A percentile compares a stretch with the other conserved stretches of the same genome.
Conservation (phyloP, 805 yeast genomes). For the Yamadazyma insecticola region DNA sequence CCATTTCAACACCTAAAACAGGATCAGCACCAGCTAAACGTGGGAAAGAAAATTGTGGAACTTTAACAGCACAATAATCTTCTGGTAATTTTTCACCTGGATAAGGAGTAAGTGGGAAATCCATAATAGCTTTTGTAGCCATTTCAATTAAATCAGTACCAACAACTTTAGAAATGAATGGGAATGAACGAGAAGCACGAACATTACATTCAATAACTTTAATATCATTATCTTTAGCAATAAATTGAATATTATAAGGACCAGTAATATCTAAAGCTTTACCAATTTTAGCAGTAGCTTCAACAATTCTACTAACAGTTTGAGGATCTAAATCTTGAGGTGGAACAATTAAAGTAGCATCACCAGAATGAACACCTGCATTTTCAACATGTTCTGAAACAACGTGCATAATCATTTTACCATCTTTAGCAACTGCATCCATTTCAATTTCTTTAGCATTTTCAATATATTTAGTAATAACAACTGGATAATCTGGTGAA, state of each 20-base stretch:
- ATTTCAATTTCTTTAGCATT: constrained; percentile 97
- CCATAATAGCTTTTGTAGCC: constrained; percentile 86
- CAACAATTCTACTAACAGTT: constrained; percentile 86
- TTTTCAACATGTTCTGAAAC: constrained; percentile 97
- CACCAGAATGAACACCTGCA: constrained; percentile 99
- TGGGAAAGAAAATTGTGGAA: constrained; percentile 97
- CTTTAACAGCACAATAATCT: constrained; percentile 80
- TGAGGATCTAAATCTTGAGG: constrained; percentile 86
- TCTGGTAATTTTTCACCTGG: constrained; percentile 87
- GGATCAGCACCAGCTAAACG: constrained; percentile 99
- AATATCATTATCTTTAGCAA: constrained; percentile 56
- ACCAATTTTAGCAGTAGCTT: constrained; percentile 93
- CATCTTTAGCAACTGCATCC: constrained; percentile 92
- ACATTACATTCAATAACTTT: constrained; percentile 98
- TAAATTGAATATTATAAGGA: constrained; percentile 97
- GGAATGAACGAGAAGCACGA: constrained; percentile 98
- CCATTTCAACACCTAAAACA: constrained; percentile 97
- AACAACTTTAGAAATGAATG: constrained; percentile 94
- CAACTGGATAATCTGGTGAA: constrained; percentile 97
- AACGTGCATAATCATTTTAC: constrained; percentile 88
- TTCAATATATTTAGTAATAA: constrained; percentile 90
- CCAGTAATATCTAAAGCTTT: constrained; percentile 94
- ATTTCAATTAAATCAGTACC: constrained; percentile 93
- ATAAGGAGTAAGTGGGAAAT: constrained; percentile 80
- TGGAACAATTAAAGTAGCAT: constrained; percentile 92